phyloP scores from a whole-genome alignment of 768 basidiomycete genomes.

The Psilocybe tampanensis region DNA sequence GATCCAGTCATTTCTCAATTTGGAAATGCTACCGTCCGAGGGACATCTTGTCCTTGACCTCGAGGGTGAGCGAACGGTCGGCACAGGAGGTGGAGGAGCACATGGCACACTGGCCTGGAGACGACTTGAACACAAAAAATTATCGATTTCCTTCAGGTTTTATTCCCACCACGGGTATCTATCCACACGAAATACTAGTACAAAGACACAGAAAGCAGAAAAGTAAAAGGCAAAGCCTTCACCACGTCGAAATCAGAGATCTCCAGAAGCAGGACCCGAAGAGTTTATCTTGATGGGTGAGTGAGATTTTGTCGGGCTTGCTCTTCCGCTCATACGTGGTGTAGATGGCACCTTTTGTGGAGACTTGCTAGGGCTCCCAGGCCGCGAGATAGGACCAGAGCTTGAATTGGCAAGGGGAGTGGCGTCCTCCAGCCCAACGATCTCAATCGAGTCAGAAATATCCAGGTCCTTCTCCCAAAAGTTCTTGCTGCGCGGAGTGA shows the following conservation, averaged over 20 bases:
- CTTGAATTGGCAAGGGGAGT: background rate
- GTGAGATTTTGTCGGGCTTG: conserved; percentile 15
- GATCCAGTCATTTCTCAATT: too few species aligned
- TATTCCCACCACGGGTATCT: too few species aligned
- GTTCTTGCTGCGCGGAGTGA: conserved; percentile 15
- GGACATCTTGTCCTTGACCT: too few species aligned
- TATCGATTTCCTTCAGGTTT: too few species aligned
- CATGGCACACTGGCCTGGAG: too few species aligned
- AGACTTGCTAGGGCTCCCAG: conserved; percentile 3
- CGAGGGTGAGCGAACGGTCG: too few species aligned
- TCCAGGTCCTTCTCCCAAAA: conserved; percentile 24
- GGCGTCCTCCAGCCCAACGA: conserved; percentile 11
- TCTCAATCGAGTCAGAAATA: conserved; percentile 13
- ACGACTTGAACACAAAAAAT: too few species aligned
- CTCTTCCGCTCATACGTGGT: conserved; percentile 2
- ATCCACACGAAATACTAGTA: background rate
- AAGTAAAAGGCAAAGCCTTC: background rate
- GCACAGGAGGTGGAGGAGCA: too few species aligned
- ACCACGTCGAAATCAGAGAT: conserved; percentile 2
- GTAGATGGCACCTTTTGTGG: conserved; percentile 15
- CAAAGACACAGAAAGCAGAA: background rate
- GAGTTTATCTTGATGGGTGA: conserved; percentile 16
- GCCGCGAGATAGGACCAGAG: background rate
- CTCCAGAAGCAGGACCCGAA: conserved; percentile 9
- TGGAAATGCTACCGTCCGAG: too few species aligned